phyloP scores from a whole-genome alignment of 805 yeast species.

The Metschnikowia drakensbergensis region DNA sequence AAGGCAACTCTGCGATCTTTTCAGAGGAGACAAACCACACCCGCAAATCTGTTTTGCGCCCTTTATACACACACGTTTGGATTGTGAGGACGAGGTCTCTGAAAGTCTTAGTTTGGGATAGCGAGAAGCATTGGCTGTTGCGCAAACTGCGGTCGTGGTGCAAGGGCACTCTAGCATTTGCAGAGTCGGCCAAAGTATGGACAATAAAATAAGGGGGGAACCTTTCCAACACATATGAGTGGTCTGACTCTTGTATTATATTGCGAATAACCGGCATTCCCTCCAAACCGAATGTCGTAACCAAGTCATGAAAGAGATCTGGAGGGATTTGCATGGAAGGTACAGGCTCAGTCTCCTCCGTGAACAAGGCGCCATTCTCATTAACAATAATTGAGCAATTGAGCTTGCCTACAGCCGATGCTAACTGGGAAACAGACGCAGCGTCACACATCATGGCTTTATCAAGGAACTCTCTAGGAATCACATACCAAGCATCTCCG shows the following conservation, averaged over 20 bases:
- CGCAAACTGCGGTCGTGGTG: slow-evolving; percentile 8
- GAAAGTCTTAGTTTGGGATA: slow-evolving; percentile 36
- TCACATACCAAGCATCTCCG: slow-evolving; percentile 48
- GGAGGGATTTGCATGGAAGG: slow-evolving; percentile 36
- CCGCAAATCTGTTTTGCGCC: slow-evolving; percentile 22
- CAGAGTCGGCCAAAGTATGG: slow-evolving; percentile 28
- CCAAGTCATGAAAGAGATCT: slow-evolving; percentile 41
- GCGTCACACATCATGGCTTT: slow-evolving; percentile 30
- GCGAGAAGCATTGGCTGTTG: slow-evolving; percentile 11
- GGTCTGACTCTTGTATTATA: slow-evolving; percentile 25
- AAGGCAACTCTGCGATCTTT: slow-evolving; percentile 22
- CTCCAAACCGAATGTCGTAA: slow-evolving; percentile 52
- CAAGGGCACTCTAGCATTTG: slow-evolving; percentile 1
- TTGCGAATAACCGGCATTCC: slow-evolving; percentile 35
- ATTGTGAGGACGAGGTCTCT: slow-evolving; percentile 29
- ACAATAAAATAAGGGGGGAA: slow-evolving; percentile 35
- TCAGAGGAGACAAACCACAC: slow-evolving; percentile 36
- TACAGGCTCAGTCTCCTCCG: slow-evolving; percentile 18
- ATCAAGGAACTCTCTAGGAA: slow-evolving; percentile 46
- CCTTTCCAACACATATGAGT: slow-evolving; percentile 30
- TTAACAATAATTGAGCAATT: slow-evolving; percentile 45
- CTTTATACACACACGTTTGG: slow-evolving; percentile 20
- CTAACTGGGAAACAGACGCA: slow-evolving; percentile 24
- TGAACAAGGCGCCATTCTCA: slow-evolving; percentile 41
- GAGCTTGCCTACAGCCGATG: slow-evolving; percentile 42